Evolutionary conservation across 352 stramenopile species (phyloP), one percentile per base, ranked within the genome.

Genomic region (Globisporangium alternatum): DNA sequence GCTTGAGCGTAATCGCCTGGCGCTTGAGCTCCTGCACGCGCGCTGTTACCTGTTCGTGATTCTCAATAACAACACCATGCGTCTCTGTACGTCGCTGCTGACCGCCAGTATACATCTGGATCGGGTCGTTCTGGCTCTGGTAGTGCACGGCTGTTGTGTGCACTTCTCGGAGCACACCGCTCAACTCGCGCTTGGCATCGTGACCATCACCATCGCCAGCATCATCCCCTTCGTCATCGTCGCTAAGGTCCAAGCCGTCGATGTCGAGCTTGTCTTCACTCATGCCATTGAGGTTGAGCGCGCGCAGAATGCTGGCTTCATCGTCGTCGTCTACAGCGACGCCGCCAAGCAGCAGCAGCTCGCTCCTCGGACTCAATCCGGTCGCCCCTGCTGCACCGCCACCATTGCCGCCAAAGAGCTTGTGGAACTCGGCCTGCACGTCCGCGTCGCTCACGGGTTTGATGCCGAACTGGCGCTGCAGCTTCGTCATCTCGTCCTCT

Each of bases 381-480:
- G 53, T 59, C 21, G 45, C 39, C 1, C 52, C 35, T 4, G n/a
- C 53, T 5, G 35, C 31, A 56, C 45, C 54, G 15, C 13, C 45
- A 22, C 31, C 59, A 5, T 37, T 49, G 25, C 56, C 70, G 15
- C 71, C 74, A 39, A 93, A 72, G 19, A 94, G 74, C 68, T 71
- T 66, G 55, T 76, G 68, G 28, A 92, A 79, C 48, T 94, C 86
- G 43, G 63, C 71, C 65, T 91, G 70, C 21, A 94, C 80, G 51
- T 94, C 81, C 47, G 77, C 79, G 60, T 92, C 83, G 22, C 64
- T 83, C 54, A 91, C 72, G 35, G 80, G 71, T 37, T 78, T 82
- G 68, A 94, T 92, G 5, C 86, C 83, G 59, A 94, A 90, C 73
- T 92, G 78, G 17, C 79, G 75, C 72, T 93, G 83, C 43, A 93